Conservation (phyloP, 2,329 filamentous ascomycete genomes). For the Botryosphaeria agaves region DNA sequence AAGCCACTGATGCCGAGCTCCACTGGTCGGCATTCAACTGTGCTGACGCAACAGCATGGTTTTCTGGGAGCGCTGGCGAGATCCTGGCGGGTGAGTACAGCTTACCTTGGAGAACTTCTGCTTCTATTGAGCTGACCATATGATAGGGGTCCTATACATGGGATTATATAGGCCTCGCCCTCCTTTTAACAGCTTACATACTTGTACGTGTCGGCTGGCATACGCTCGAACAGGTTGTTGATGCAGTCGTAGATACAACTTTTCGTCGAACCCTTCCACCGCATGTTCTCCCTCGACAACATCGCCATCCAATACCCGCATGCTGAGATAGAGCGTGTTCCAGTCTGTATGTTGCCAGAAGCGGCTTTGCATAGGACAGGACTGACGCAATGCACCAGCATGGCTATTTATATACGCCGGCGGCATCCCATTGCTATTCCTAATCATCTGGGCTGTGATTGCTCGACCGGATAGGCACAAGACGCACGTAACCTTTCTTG, state of each 20-base stretch:
- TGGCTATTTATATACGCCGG: conserved; percentile 70
- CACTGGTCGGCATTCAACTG: too few species aligned
- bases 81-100: conserved; percentile 6
- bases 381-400: conserved; percentile 21
- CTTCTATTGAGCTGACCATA: conserved; percentile 4
- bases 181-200: conserved; percentile 52
- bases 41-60: conserved; percentile 1
- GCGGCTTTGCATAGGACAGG: background rate
- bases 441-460: conserved; percentile 48
- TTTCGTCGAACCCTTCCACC: conserved; percentile 72
- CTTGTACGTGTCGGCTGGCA: conserved; percentile 27
- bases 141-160: conserved; percentile 62
- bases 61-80: conserved; percentile 2
- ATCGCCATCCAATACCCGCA: conserved; percentile 73
- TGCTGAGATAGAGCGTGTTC: conserved; percentile 66
- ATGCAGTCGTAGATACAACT: conserved; percentile 42
- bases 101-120: background rate
- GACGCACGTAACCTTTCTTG: conserved; percentile 69
- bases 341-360: conserved; percentile 41
- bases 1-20: too few species aligned
- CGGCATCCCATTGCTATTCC: conserved; percentile 47
- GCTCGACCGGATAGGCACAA: conserved; percentile 54
- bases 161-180: conserved; percentile 65
- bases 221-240: conserved; percentile 5
- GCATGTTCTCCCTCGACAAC: conserved; percentile 83